phyloP scores from a whole-genome alignment of 2,329 filamentous ascomycete species.

The Diaporthe citrichinensis region DNA sequence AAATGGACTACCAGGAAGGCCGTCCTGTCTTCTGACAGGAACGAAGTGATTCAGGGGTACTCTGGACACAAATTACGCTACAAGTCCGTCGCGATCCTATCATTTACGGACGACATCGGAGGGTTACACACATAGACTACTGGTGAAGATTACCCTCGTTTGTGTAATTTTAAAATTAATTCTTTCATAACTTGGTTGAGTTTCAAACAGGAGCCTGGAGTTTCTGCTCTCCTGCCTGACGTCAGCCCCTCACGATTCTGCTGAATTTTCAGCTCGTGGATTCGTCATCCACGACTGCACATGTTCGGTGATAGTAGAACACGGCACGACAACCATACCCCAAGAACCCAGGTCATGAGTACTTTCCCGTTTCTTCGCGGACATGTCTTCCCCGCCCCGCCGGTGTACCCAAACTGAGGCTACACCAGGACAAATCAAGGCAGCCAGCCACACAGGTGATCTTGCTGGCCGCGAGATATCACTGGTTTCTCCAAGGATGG shows the following conservation, averaged over 20 bases:
- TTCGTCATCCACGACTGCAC: too few species aligned
- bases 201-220: neutral
- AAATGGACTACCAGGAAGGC: neutral
- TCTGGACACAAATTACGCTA: neutral
- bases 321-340: neutral
- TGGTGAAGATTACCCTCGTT: neutral
- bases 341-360: neutral
- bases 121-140: neutral
- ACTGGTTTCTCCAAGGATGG: neutral
- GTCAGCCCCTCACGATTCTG: neutral
- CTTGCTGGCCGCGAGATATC: neutral
- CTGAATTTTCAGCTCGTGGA: neutral
- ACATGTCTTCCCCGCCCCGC: neutral
- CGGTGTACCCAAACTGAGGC: neutral
- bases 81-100: too few species aligned
- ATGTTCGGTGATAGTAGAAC: neutral
- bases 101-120: neutral
- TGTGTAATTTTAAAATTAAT: conserved; percentile 3
- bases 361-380: neutral
- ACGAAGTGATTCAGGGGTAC: neutral
- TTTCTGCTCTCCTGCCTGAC: neutral
- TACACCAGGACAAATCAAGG: neutral
- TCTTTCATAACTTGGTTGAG: neutral
- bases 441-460: neutral
- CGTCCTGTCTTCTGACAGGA: neutral